Evolutionary conservation across 1,139 yeast species (phyloP).

Genomic region (Yamadazyma sp.): DNA sequence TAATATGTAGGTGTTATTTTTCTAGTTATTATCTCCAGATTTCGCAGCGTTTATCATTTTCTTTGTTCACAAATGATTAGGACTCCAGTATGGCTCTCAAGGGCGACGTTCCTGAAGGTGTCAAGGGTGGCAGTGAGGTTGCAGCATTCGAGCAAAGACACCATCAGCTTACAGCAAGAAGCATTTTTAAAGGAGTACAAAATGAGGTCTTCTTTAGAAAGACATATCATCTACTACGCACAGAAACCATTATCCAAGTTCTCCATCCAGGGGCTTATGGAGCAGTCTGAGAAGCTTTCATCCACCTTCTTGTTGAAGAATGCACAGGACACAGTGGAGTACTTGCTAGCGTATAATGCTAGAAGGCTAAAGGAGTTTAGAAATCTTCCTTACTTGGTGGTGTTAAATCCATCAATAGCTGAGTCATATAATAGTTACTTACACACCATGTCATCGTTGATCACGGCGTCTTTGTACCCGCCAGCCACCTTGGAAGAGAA

Average conservation of each 20-base stretch:
- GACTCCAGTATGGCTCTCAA: too few species aligned
- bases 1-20: not conserved
- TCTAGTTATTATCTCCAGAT: too few species aligned
- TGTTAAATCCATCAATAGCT: constrained; percentile 87
- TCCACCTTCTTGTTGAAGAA: constrained; percentile 32
- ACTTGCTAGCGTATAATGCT: constrained; percentile 47
- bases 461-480: constrained; percentile 39
- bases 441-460: constrained; percentile 63
- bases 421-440: constrained; percentile 73
- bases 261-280: constrained; percentile 44
- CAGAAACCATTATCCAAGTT: constrained; percentile 46
- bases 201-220: constrained; percentile 51
- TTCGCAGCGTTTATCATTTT: too few species aligned
- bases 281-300: constrained; percentile 41
- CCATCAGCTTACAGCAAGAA: constrained; percentile 23
- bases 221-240: constrained; percentile 52
- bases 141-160: not conserved
- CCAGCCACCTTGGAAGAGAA: constrained; percentile 56
- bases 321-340: constrained; percentile 45
- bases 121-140: not conserved
- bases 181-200: constrained; percentile 46
- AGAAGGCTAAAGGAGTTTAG: constrained; percentile 68
- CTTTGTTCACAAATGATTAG: too few species aligned
- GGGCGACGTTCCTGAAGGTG: too few species aligned
- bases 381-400: constrained; percentile 76